Percentiles rank a stretch among this genome's conserved stretches.
phyloP scores from a whole-genome alignment of 1,284 basidiomycete genomes.

The Ceratobasidium sp. region DNA sequence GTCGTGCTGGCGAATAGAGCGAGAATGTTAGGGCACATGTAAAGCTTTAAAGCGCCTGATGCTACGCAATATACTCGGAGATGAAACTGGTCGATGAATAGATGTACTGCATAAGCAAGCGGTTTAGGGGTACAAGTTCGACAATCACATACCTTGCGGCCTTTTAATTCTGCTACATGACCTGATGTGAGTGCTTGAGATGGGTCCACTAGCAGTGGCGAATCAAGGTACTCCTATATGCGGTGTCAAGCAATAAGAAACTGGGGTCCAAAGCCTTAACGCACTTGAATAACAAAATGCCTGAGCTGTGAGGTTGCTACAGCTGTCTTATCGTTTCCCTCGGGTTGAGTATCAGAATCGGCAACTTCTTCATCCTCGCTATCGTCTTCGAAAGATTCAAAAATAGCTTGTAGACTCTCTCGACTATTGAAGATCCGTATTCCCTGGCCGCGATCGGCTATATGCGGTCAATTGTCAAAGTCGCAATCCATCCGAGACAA shows the following conservation, averaged over 20 bases:
- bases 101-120: slow-evolving; percentile 24
- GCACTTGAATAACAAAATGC: slow-evolving; percentile 96
- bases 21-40: slow-evolving; percentile 83
- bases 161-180: slow-evolving; percentile 55
- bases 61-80: slow-evolving; percentile 93
- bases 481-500: neutral
- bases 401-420: slow-evolving; percentile 78
- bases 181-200: slow-evolving; percentile 47
- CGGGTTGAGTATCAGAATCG: slow-evolving; percentile 46
- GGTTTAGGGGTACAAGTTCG: too few relatives aligned
- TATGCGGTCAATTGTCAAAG: neutral
- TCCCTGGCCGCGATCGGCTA: slow-evolving; percentile 89
- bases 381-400: slow-evolving; percentile 82
- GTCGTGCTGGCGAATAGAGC: slow-evolving; percentile 84
- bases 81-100: slow-evolving; percentile 75
- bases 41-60: slow-evolving; percentile 79
- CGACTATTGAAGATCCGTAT: slow-evolving; percentile 90
- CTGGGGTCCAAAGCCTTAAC: slow-evolving; percentile 45
- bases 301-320: slow-evolving; percentile 87
- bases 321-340: slow-evolving; percentile 59
- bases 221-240: slow-evolving; percentile 80
- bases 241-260: slow-evolving; percentile 34
- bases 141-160: slow-evolving; percentile 69
- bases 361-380: slow-evolving; percentile 59
- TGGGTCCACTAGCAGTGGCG: slow-evolving; percentile 83